Conservation (phyloP, 306 rosid species). For the Trifolium repens region DNA sequence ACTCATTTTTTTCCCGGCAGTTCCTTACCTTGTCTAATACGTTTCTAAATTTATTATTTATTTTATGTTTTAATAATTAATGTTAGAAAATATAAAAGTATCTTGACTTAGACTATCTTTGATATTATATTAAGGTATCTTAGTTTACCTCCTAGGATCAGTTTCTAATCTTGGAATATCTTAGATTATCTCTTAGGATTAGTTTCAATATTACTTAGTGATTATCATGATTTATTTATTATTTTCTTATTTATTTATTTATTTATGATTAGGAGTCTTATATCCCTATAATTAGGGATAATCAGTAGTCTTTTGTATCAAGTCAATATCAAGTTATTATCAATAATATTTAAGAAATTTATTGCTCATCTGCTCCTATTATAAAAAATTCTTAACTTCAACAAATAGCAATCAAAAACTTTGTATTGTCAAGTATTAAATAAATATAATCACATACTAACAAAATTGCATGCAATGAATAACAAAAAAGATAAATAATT, state of each 20-base stretch:
- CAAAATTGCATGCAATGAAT: neutral
- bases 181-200: neutral
- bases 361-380: neutral
- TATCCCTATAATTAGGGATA: neutral
- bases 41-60: neutral
- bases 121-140: neutral
- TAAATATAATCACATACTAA: neutral
- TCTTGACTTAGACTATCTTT: neutral
- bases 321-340: conserved; percentile 11
- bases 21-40: neutral
- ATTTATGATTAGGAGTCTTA: conserved; percentile 3
- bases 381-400: neutral
- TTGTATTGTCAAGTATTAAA: neutral
- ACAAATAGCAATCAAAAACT: neutral
- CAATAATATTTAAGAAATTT: neutral
- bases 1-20: neutral
- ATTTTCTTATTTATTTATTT: neutral
- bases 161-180: neutral
- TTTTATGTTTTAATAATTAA: neutral
- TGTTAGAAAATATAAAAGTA: neutral
- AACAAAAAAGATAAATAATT: neutral
- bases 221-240: conserved; percentile 2
- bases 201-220: neutral
- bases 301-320: neutral
- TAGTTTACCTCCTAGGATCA: neutral